Conservation (phyloP, 352 stramenopile species). For the Plasmopara halstedii region DNA sequence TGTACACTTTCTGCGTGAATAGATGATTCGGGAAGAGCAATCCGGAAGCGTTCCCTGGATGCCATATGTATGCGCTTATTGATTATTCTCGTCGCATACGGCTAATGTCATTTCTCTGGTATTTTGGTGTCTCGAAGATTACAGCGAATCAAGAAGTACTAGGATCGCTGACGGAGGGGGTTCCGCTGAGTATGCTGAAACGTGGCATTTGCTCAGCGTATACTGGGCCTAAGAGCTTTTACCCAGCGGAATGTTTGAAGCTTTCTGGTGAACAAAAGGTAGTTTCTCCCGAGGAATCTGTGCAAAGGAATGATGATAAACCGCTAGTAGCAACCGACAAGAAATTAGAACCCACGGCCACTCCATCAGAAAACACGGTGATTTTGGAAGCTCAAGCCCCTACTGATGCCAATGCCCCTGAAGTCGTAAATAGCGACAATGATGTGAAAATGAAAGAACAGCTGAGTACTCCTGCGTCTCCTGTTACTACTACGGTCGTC, state of each 20-base stretch:
- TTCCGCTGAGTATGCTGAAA: conserved; percentile 55
- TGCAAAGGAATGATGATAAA: conserved; percentile 8
- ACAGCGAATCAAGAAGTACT: conserved; percentile 53
- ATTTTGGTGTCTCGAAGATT: conserved; percentile 27
- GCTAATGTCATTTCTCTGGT: not conserved
- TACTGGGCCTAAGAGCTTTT: conserved; percentile 54
- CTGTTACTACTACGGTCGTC: conserved; percentile 1
- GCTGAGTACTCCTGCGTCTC: conserved; percentile 9
- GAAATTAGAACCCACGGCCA: conserved; percentile 1
- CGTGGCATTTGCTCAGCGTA: conserved; percentile 54
- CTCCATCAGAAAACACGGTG: conserved; percentile 3
- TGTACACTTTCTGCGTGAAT: not conserved
- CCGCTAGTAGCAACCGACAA: conserved; percentile 11
- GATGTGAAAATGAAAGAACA: conserved; percentile 34
- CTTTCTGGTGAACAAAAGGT: conserved; percentile 49
- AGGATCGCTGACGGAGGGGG: conserved; percentile 43
- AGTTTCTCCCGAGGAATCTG: conserved; percentile 32
- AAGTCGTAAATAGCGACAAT: conserved; percentile 21
- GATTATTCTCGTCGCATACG: not conserved
- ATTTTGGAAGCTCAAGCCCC: conserved; percentile 4
- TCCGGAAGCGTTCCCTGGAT: conserved; percentile 52
- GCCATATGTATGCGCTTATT: conserved; percentile 49
- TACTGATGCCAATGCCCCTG: conserved; percentile 8
- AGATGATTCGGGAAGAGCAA: conserved; percentile 60
- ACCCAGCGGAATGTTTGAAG: conserved; percentile 46